Evolutionary conservation across 2,329 filamentous ascomycete species (phyloP).

Genomic region (Remersonia thermophila): DNA sequence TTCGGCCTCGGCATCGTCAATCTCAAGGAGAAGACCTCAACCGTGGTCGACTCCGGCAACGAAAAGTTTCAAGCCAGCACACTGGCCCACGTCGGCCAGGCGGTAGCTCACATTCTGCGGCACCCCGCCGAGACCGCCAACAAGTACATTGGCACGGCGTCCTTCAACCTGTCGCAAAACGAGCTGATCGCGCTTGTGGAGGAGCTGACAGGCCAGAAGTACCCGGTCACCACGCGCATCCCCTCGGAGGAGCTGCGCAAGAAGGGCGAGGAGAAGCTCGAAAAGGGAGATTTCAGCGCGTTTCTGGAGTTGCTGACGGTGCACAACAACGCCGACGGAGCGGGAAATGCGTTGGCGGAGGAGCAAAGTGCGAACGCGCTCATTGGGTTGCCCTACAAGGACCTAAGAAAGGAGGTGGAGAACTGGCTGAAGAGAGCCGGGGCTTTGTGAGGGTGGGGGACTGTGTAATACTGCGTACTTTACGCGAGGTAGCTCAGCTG

Average conservation of each 20-base stretch:
- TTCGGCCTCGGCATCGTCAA: conserved; percentile 43
- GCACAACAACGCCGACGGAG: conserved; percentile 25
- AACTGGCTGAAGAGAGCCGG: conserved; percentile 10
- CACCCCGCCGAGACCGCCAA: conserved; percentile 41
- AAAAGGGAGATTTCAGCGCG: conserved; percentile 26
- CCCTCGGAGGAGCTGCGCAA: conserved; percentile 24
- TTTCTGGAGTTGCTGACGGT: conserved; percentile 20
- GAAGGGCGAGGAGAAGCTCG: conserved; percentile 29
- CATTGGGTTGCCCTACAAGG: conserved; percentile 13
- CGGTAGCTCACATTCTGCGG: conserved; percentile 38
- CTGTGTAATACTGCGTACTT: too few relatives aligned
- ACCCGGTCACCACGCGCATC: conserved; percentile 28
- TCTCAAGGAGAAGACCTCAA: conserved; percentile 34
- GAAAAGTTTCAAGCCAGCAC: conserved; percentile 39
- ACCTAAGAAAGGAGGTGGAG: conserved; percentile 10
- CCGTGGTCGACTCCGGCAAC: conserved; percentile 44
- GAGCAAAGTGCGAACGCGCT: conserved; percentile 15
- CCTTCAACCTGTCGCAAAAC: conserved; percentile 45
- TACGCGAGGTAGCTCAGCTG: too few relatives aligned
- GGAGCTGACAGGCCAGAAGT: conserved; percentile 38
- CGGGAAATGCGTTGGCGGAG: conserved; percentile 19
- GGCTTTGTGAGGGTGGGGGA: conserved; percentile 17
- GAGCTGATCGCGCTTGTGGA: conserved; percentile 43
- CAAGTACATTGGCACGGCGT: conserved; percentile 43
- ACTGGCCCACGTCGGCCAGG: conserved; percentile 36